Evolutionary conservation across 352 stramenopile genomes (phyloP), one percentile per base, ranked within the genome.

Genomic region (Peronospora tabacina): DNA sequence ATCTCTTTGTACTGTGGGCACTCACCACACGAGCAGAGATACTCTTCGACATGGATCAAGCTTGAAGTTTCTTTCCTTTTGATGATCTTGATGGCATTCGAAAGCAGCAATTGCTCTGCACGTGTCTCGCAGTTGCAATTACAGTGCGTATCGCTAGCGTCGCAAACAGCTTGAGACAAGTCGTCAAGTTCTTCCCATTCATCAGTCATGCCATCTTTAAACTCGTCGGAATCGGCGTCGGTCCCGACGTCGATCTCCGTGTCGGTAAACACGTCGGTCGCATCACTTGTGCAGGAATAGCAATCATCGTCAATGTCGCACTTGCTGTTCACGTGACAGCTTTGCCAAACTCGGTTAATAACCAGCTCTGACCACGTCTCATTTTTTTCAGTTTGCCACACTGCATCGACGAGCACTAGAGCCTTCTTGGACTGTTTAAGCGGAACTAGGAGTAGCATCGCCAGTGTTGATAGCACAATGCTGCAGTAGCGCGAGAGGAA

Each of bases 1-100:
- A 90, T 87, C 24, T 38, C 28, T 17, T 72, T 55, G 65, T 82
- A 80, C 43, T 72, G 60, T 9, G 72, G 79, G 38, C 79, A 90
- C 29, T 84, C 63, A 16, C 72, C 70, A 34, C 79, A 90, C 0
- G 40, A 45, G 36, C 75, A 87, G 12, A 90, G 48, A 55, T 83
- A 90, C 48, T 83, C 74, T 44, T 81, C 61, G 20, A 85, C 56
- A 17, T 69, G 68, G 10, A 82, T 52, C 10, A 55, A 16, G 35
- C 43, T 55, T 12, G 17, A 28, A 45, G 44, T 19, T 11, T 55
- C 26, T n/a, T 49, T 13, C 6, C 29, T 29, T 17, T 53, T 32
- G 5, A n/a, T 11, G 16, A 34, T 57, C 20, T 63, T 30, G 6
- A 48, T 44, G 11, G 57, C 26, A 37, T 54, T 55, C 40, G 55